Percentiles rank a stretch among this genome's conserved stretches.
Evolutionary conservation across 306 rosid species (phyloP).

Genomic region (Acacia melanoxylon): DNA sequence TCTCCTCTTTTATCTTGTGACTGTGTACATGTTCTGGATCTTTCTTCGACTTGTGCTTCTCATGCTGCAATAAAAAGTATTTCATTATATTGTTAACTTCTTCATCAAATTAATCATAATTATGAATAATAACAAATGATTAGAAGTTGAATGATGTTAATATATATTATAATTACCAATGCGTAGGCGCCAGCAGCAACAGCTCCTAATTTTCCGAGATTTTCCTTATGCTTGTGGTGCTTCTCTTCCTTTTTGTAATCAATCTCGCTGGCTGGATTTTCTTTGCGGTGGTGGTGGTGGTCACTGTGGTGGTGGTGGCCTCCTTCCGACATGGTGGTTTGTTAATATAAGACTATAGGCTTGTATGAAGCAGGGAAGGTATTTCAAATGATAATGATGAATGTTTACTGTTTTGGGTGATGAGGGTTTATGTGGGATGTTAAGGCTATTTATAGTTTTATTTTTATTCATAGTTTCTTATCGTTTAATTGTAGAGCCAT

Average conservation of each 20-base stretch:
- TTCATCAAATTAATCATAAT: neutral
- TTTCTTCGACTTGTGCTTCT: constrained; percentile 60
- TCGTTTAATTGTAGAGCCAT: neutral
- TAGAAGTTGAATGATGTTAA: neutral
- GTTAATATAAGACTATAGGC: neutral
- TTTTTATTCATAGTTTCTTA: neutral
- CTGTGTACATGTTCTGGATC: constrained; percentile 64
- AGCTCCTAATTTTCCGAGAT: neutral
- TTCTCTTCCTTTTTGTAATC: neutral
- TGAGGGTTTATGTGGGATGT: neutral
- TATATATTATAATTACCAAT: neutral
- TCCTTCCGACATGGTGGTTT: neutral
- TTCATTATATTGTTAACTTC: neutral
- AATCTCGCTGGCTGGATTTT: neutral
- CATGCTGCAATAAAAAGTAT: constrained; percentile 40
- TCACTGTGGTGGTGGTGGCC: neutral
- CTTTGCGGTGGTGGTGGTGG: neutral
- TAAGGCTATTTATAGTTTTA: neutral
- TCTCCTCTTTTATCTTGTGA: constrained; percentile 80
- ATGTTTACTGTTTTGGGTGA: neutral
- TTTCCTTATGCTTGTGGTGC: neutral
- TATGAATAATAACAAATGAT: too few relatives aligned
- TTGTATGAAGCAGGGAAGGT: neutral
- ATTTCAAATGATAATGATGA: neutral
- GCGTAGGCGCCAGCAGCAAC: neutral